Conservation (phyloP, 768 basidiomycete genomes). For the Punctularia strigosozonata region DNA sequence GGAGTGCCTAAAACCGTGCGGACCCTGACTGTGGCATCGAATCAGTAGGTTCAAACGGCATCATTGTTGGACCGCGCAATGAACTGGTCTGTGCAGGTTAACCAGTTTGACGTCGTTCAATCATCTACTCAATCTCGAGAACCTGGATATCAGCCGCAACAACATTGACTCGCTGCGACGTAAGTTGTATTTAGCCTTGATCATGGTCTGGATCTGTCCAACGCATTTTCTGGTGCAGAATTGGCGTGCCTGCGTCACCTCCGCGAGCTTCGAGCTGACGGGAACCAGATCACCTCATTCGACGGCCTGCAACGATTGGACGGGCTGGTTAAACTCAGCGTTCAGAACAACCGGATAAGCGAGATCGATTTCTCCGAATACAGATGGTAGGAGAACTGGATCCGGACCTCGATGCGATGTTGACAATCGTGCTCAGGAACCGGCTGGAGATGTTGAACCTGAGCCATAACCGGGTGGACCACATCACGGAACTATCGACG, state of each 20-base stretch:
- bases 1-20: conserved; percentile 62
- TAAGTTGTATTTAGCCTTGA: conserved; percentile 30
- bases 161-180: conserved; percentile 79
- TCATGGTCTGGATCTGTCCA: conserved; percentile 5
- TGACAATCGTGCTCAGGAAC: conserved; percentile 18
- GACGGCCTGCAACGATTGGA: conserved; percentile 75
- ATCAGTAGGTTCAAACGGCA: conserved; percentile 37
- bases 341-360: conserved; percentile 62
- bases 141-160: conserved; percentile 85
- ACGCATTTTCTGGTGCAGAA: conserved; percentile 36
- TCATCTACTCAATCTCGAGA: conserved; percentile 78
- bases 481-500: conserved; percentile 46
- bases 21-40: conserved; percentile 68
- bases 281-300: conserved; percentile 63
- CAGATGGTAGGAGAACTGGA: conserved; percentile 47
- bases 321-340: conserved; percentile 71
- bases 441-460: conserved; percentile 74
- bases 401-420: conserved; percentile 5
- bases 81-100: conserved; percentile 34
- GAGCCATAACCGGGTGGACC: conserved; percentile 59
- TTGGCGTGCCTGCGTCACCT: conserved; percentile 75
- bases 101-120: conserved; percentile 80
- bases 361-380: conserved; percentile 46
- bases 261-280: conserved; percentile 83
- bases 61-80: conserved; percentile 1